phyloP scores from a whole-genome alignment of 192 early-diverging fungal species.

The Geosiphon pyriformis region DNA sequence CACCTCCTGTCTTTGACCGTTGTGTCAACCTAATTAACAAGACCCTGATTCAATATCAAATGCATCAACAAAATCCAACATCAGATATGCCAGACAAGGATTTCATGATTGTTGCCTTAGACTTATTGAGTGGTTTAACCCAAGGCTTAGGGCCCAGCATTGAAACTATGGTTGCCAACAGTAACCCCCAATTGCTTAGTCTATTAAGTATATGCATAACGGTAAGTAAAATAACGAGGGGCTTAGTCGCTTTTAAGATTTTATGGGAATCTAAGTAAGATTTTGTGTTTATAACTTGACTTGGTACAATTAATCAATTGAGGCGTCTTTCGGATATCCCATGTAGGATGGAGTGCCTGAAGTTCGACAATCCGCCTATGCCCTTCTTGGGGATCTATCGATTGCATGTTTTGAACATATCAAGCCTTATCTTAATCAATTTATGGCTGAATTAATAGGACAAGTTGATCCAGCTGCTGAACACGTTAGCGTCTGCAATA shows the following conservation, averaged over 20 bases:
- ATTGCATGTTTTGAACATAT: slow-evolving; percentile 83
- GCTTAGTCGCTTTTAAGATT: no score
- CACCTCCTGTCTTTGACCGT: slow-evolving; percentile 78
- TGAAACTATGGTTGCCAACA: slow-evolving; percentile 69
- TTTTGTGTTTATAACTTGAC: no score
- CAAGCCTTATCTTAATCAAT: slow-evolving; percentile 68
- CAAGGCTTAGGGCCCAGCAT: slow-evolving; percentile 80
- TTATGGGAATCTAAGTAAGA: no score
- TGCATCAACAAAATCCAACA: slow-evolving; percentile 40
- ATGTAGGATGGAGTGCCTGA: slow-evolving; percentile 61
- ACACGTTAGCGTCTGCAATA: slow-evolving; percentile 88
- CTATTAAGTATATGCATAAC: slow-evolving; percentile 80
- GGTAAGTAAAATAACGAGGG: no score
- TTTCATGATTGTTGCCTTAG: slow-evolving; percentile 92
- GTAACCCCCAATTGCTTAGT: slow-evolving; percentile 66
- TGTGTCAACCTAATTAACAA: slow-evolving; percentile 83
- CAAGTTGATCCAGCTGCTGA: slow-evolving; percentile 74
- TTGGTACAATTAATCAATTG: no score
- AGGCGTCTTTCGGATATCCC: no score
- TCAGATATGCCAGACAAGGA: slow-evolving; percentile 86
- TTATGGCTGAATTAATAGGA: slow-evolving; percentile 72
- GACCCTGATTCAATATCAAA: slow-evolving; percentile 66
- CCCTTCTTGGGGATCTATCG: slow-evolving; percentile 94
- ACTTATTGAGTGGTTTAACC: slow-evolving; percentile 89
- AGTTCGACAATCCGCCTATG: slow-evolving; percentile 93